Evolutionary conservation across 345 rosid genomes (phyloP), one percentile per base, ranked within the genome.

Genomic region (Dipteronia dyeriana): DNA sequence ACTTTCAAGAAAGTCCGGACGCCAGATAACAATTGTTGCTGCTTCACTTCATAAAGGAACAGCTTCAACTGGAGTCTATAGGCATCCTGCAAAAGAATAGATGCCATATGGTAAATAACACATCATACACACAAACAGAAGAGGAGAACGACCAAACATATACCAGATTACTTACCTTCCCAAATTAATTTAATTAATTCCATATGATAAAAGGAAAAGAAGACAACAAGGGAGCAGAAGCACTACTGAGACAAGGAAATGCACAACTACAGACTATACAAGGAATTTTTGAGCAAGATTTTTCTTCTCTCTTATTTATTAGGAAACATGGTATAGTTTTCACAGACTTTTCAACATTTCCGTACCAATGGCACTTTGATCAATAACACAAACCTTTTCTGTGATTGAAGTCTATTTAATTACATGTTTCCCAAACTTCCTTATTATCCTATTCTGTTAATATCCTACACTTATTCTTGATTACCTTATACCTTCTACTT

Each of bases 11-110:
- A 94, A n/a, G 97, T 86, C 53, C 99, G 80, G 19, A 94, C 87
- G 54, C 97, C 97, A 3, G 91, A 81, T 68, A 96, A 83, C 76
- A 96, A 83, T 81, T 92, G 97, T 60, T 96, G 99, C 84, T 96
- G 99, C 88, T 89, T 96, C 71, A 91, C 97, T 85, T 96, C 99
- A 78, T 91, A 91, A 4, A 96, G 94, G 77, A 96, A 96, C 71
- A 96, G 83, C 90, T 96, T 96, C 89, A 96, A 77, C 84, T 96
- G 98, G 80, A 91, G 91, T 82, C 95, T 89, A 80, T 96, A 96
- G 7, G 99, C 99, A 87, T 94, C 98, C 98, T 94, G 90, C 67
- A 69, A 77, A 54, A 75, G 31, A 49, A 22, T 25, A 62, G 41
- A 47, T 12, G 73, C 38, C 47, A 75, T 17, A 29, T 17, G 43